Evolutionary conservation across 2,329 filamentous ascomycete species (phyloP), one percentile per base, ranked within the genome.

Genomic region (Didymosphaeria variabile): DNA sequence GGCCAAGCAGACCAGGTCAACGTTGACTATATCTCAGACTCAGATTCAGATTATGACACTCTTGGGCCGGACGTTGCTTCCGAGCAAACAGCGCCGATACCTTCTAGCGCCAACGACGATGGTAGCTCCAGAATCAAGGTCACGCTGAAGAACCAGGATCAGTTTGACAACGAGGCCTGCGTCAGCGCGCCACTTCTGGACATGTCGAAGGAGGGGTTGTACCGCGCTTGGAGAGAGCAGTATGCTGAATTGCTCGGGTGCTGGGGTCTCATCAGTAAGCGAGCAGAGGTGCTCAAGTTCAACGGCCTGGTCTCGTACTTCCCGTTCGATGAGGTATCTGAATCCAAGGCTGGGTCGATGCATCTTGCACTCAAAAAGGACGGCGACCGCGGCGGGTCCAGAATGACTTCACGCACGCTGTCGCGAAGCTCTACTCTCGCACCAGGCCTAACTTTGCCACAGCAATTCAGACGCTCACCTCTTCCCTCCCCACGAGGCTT

Each of bases 231-330:
- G 77, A 82, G 86, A 45, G 76, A 80, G 54, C 79, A 83, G 47
- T 90, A 90, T 72, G 86, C 87, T 3, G 79, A 87, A 51, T 78
- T 87, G 58, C 79, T 90, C 5, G 83, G 83, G n/a, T 82, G 84
- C 9, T 89, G 87, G 87, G 82, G 82, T 13, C 66, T 90, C 12
- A 77, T 82, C 13, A 80, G 85, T 23, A 79, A 85, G 64, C 81
- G 83, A 53, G 83, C 84, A 15, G 87, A 90, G 71, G 78, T 90
- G 1, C 78, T 88, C 29, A 88, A 88, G 65, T 85, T 86, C 59
- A 83, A 85, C 53, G 80, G 80, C 0, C 68, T 81, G 5, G 72
- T 77, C 10, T 74, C 76, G 1, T 78, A 79, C 59, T 77, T 76
- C 38, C 69, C 72, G 13, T 57, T 38, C 6, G 58, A 61, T 38